These are phyloP conservation scores for Dalbergia cultrata DNA, from an alignment of 306 rosid genomes.

Conservation along the genomic window DNA sequence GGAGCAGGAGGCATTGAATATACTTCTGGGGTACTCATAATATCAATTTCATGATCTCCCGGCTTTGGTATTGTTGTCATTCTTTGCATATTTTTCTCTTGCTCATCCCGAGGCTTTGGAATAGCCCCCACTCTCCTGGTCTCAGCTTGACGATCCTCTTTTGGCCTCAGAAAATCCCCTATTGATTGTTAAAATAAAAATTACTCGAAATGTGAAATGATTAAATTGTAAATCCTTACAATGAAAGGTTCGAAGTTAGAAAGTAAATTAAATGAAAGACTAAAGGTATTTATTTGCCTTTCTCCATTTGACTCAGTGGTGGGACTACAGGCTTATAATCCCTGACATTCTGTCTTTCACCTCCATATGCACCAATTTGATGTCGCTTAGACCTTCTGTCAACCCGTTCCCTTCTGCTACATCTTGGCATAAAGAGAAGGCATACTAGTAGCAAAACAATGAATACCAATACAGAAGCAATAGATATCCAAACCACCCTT, in stretches of 20 bases:
- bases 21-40: slow-evolving; percentile 60
- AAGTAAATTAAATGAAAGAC: slow-evolving; percentile 34
- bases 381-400: slow-evolving; percentile 67
- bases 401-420: slow-evolving; percentile 60
- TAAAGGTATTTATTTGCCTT: slow-evolving; percentile 60
- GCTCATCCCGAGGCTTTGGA: slow-evolving; percentile 63
- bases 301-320: slow-evolving; percentile 65
- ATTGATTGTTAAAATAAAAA: slow-evolving; percentile 52
- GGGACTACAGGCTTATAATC: slow-evolving; percentile 58
- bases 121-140: slow-evolving; percentile 60
- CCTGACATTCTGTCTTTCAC: slow-evolving; percentile 67
- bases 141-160: slow-evolving; percentile 65
- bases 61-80: slow-evolving; percentile 59
- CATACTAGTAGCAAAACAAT: slow-evolving; percentile 66
- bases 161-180: slow-evolving; percentile 57
- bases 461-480: slow-evolving; percentile 65
- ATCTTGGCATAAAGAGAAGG: slow-evolving; percentile 74
- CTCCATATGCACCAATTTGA: slow-evolving; percentile 78
- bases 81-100: slow-evolving; percentile 58
- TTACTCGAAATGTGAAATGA: slow-evolving; percentile 13
- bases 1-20: slow-evolving; percentile 55
- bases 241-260: slow-evolving; percentile 9
- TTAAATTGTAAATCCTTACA: slow-evolving; percentile 10
- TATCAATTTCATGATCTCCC: slow-evolving; percentile 61
- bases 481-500: slow-evolving; percentile 85